Percentiles rank a stretch among this genome's conserved stretches.
Conservation (phyloP, 805 yeast species). For the Candida ponderosae region DNA sequence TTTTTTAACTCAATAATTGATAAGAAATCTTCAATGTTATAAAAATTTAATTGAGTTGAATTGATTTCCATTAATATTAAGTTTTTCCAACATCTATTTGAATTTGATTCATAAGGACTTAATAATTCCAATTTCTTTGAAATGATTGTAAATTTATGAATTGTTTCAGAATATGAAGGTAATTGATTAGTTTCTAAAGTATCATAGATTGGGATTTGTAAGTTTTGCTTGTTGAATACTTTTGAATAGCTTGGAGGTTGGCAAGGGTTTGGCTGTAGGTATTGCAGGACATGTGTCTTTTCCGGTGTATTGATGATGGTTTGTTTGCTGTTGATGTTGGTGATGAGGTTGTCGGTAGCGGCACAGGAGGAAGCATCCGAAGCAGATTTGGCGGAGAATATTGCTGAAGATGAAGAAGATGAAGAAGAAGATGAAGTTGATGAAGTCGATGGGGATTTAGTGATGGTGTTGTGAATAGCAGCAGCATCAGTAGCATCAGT, state of each 20-base stretch:
- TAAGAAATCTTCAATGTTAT: conserved; percentile 29
- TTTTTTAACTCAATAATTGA: not conserved
- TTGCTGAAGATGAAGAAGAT: not conserved
- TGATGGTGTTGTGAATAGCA: too few species aligned
- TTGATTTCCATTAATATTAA: conserved; percentile 60
- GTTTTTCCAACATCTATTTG: conserved; percentile 62
- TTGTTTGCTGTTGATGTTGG: not conserved
- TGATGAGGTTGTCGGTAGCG: too few species aligned
- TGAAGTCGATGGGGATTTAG: too few species aligned
- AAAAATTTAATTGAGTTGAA: conserved; percentile 79
- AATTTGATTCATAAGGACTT: conserved; percentile 68
- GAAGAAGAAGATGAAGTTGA: too few species aligned
- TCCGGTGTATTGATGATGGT: not conserved
- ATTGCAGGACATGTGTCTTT: conserved; percentile 14
- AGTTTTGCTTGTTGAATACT: conserved; percentile 18
- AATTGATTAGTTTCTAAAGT: conserved; percentile 23
- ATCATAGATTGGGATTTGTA: conserved; percentile 29
- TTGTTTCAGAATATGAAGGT: conserved; percentile 64
- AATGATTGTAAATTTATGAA: conserved; percentile 48
- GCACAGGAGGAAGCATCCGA: not conserved
- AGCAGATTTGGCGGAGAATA: not conserved
- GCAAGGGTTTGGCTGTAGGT: conserved; percentile 30
- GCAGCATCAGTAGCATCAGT: too few species aligned
- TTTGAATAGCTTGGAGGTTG: conserved; percentile 21
- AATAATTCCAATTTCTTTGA: conserved; percentile 67